Evolutionary conservation across 1,139 yeast genomes (phyloP), one percentile per base, ranked within the genome.

Genomic region (Zygoascus hellenicus): DNA sequence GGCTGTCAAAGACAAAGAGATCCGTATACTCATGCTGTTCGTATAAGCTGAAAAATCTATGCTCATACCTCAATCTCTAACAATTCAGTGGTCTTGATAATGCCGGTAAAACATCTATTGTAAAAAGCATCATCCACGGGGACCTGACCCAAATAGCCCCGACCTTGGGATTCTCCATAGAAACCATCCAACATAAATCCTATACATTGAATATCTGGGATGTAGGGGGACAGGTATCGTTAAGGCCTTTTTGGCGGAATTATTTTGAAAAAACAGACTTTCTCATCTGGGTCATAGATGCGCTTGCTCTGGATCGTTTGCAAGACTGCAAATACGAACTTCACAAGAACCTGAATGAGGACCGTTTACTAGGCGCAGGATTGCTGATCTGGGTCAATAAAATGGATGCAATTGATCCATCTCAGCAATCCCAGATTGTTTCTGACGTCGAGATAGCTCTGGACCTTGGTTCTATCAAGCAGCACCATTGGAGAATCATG

Each of bases 221-320:
- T 60, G 80, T 89, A 9, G 97, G 97, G 2, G 97, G 97, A 0
- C 96, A 89, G 62, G 70, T 76, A 11, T 76, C 86, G 14, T 67
- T 88, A 43, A 72, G 96, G 42, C 80, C 87, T 16, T 88, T 88
- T 63, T 88, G 97, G 97, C 80, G 86, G 50, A 89, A 89, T 66
- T 88, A 89, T 66, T 89, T 85, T 61, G 97, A 89, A 54, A 80
- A 79, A 56, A 85, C 96, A 5, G 92, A 90, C 58, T 77, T 80
- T 11, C 71, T 90, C 22, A 66, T 90, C n/a, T 90, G 97, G 97
- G 96, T 90, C n/a, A 76, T 90, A 9, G 97, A 92, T 65, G 76
- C 80, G 2, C 70, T 78, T 52, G 78, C 80, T 36, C 62, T 74
- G 38, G 81, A 78, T 47, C 67, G 97, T 46, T 67, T 87, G 30